Evolutionary conservation across 208 protist species (phyloP).

Genomic region (Crithidia expoeki): DNA sequence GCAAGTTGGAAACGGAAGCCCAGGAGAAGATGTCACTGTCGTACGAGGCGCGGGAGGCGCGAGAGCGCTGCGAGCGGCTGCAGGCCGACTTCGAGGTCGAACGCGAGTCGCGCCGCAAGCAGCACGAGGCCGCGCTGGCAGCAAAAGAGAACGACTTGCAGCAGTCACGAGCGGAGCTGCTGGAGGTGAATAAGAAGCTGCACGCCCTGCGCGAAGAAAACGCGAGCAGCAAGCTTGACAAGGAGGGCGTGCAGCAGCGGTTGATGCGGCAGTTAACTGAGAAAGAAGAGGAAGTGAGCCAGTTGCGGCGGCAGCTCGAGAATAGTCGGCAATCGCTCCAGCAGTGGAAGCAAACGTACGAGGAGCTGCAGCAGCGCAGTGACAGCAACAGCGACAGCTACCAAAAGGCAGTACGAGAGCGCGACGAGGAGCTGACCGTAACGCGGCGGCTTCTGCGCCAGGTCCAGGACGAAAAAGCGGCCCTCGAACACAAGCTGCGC

Average conservation of each 20-base stretch:
- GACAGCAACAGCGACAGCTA: conserved; percentile 34
- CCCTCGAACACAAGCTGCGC: conserved; percentile 39
- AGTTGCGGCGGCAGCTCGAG: conserved; percentile 51
- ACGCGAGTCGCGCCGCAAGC: conserved; percentile 39
- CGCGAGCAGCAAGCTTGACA: conserved; percentile 31
- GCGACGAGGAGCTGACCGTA: conserved; percentile 58
- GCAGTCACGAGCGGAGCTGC: conserved; percentile 42
- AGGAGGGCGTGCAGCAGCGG: conserved; percentile 42
- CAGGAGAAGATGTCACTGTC: conserved; percentile 37
- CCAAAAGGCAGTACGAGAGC: conserved; percentile 47
- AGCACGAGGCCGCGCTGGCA: conserved; percentile 38
- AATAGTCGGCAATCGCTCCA: conserved; percentile 41
- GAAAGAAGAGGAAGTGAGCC: conserved; percentile 49
- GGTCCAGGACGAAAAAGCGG: conserved; percentile 45
- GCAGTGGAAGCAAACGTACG: conserved; percentile 60
- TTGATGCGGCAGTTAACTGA: conserved; percentile 50
- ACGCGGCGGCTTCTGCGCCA: conserved; percentile 34
- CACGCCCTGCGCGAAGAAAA: conserved; percentile 53
- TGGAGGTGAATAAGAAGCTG: conserved; percentile 45
- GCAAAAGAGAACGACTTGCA: conserved; percentile 64
- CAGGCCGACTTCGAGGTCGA: conserved; percentile 53
- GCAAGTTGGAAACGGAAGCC: conserved; percentile 38
- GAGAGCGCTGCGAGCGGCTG: conserved; percentile 42
- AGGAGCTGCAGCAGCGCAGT: conserved; percentile 52
- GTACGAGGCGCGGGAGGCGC: conserved; percentile 47